Base-by-base conservation (phyloP, 2,329 filamentous ascomycete species). In the Tolypocladium paradoxum region DNA sequence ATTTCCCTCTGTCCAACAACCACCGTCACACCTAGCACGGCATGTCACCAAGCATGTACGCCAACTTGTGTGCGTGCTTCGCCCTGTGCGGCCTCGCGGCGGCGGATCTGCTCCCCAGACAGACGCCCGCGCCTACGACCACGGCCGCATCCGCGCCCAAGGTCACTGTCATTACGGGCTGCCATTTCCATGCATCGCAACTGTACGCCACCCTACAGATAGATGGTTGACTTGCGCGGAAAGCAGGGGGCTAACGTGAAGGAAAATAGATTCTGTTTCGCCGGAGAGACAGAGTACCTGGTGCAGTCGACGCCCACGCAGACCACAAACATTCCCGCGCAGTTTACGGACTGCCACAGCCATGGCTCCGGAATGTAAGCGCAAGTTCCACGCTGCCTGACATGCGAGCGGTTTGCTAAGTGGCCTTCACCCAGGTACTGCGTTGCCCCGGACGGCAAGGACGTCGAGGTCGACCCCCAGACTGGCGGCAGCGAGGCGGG, bases 341-440 rank as follows among this genome's bases (percentile, higher is more conserved):
- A 77, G 51, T 87, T 82, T 61, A 87, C 83, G 0, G 80, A 69
- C 52, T 88, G 86, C 62, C 84, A 89, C 64, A 61, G 68, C 1
- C 84, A 88, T 65, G 82, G 72, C 18, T 61, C 65, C 4, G 74
- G 82, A 47, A 74, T 74, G 81, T 87, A 70, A 60, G 77, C 46
- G 45, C 5, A 14, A 6, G 14, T 16, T 16, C 20, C 14, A 6
- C 16, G 12, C 4, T 8, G 11, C 12, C 16, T 6, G 2, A 24
- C 11, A 1, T 29, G 8, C 43, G 12, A n/a, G 27, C 11, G 3
- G n/a, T 27, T 6, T n/a, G 0, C 43, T 46, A n/a, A n/a, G n/a
- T 16, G 7, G n/a, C 18, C 4, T 12, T n/a, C 16, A 18, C 18
- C n/a, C 16, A 86, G 83, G 54, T 87, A 74, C 67, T 88, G 84